Conservation (phyloP, 352 stramenopile species). For the Globisporangium heterothallicum region DNA sequence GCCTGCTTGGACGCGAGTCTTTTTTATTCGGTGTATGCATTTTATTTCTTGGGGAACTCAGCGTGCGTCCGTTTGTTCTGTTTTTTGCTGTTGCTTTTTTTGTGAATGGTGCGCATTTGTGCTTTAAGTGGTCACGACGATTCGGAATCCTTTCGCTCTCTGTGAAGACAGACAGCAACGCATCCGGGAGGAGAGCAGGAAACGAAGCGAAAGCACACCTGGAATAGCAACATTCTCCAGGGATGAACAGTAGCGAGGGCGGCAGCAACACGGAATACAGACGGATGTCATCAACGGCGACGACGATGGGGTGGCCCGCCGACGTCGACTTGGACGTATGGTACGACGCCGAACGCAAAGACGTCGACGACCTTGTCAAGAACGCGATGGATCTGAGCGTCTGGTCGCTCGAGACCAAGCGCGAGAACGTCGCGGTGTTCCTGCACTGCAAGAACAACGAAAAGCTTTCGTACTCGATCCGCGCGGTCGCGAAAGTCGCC, state of each 20-base stretch:
- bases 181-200: too few relatives aligned
- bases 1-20: too few relatives aligned
- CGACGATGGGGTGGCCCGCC: slow-evolving; percentile 40
- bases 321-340: slow-evolving; percentile 76
- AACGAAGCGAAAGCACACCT: too few relatives aligned
- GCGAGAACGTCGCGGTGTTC: slow-evolving; percentile 64
- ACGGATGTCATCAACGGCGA: slow-evolving; percentile 20
- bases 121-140: too few relatives aligned
- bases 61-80: too few relatives aligned
- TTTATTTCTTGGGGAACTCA: too few relatives aligned
- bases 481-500: slow-evolving; percentile 58
- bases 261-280: slow-evolving; percentile 2
- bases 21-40: too few relatives aligned
- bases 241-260: slow-evolving; percentile 1
- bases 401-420: slow-evolving; percentile 68
- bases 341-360: slow-evolving; percentile 63
- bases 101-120: too few relatives aligned
- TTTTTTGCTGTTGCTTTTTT: too few relatives aligned
- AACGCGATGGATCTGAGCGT: slow-evolving; percentile 63
- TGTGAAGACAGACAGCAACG: too few relatives aligned
- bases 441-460: slow-evolving; percentile 83
- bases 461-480: slow-evolving; percentile 66
- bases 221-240: too few relatives aligned
- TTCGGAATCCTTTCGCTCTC: too few relatives aligned
- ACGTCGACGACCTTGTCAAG: slow-evolving; percentile 67